These are phyloP conservation scores for Yamadazyma atmosphaerica DNA, from an alignment of 1,139 yeast species.

Conservation along the genomic window DNA sequence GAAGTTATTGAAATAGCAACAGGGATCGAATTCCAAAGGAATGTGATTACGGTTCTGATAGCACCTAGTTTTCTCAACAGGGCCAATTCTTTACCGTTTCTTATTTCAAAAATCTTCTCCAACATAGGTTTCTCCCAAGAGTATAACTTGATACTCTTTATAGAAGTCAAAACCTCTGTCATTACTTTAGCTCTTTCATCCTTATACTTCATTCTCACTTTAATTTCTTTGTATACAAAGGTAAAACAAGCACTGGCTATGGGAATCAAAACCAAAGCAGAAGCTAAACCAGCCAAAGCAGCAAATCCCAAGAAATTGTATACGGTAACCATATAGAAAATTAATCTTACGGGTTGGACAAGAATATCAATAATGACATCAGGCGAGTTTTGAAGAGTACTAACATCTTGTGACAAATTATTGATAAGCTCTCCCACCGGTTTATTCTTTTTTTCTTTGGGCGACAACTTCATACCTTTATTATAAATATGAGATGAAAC, in stretches of 20 bases:
- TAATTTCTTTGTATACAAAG: slow-evolving; percentile 26
- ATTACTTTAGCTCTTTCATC: slow-evolving; percentile 40
- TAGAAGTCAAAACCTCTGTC: slow-evolving; percentile 39
- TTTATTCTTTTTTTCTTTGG: slow-evolving; percentile 37
- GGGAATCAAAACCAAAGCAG: slow-evolving; percentile 36
- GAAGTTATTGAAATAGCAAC: slow-evolving; percentile 35
- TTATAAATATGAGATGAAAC: slow-evolving; percentile 32
- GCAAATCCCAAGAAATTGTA: slow-evolving; percentile 33
- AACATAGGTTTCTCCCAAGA: slow-evolving; percentile 45
- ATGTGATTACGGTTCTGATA: slow-evolving; percentile 28
- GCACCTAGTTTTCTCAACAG: slow-evolving; percentile 32
- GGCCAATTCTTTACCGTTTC: slow-evolving; percentile 39
- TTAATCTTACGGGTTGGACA: slow-evolving; percentile 31
- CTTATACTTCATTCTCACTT: slow-evolving; percentile 28
- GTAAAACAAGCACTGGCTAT: slow-evolving; percentile 30
- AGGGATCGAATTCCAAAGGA: slow-evolving; percentile 41
- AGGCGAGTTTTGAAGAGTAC: slow-evolving; percentile 23
- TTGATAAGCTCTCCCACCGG: slow-evolving; percentile 44
- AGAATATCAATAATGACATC: slow-evolving; percentile 26
- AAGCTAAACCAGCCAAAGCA: slow-evolving; percentile 35
- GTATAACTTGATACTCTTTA: slow-evolving; percentile 41
- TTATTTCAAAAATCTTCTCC: slow-evolving; percentile 29
- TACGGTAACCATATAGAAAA: slow-evolving; percentile 28
- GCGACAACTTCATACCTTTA: slow-evolving; percentile 36
- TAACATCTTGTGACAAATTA: slow-evolving; percentile 39